Evolutionary conservation across 2,329 filamentous ascomycete genomes (phyloP).

Genomic region (Chrysoporthe cubensis): DNA sequence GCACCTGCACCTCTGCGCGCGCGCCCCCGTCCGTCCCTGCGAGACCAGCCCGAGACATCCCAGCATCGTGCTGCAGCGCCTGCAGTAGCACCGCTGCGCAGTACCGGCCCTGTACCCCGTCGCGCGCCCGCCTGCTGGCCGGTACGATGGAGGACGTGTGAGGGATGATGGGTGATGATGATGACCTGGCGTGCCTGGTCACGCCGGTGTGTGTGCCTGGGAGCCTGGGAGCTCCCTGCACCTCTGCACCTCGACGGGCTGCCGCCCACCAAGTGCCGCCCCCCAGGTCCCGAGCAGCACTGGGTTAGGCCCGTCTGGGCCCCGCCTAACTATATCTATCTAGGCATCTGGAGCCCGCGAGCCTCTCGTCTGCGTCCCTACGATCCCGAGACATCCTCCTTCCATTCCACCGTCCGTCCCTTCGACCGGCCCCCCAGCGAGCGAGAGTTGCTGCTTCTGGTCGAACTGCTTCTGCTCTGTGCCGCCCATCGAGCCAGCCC

Average conservation of each 20-base stretch:
- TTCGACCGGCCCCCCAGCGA: not conserved
- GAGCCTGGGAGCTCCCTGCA: not conserved
- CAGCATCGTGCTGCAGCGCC: not conserved
- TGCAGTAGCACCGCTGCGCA: conserved; percentile 4
- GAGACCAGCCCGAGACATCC: not conserved
- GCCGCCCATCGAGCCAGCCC: not conserved
- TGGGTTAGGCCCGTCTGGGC: not conserved
- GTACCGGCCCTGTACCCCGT: not conserved
- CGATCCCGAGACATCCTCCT: not conserved
- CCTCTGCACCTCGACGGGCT: not conserved
- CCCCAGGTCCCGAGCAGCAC: not conserved
- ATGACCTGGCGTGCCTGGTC: too few relatives aligned
- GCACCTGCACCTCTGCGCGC: too few relatives aligned
- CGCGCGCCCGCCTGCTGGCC: not conserved
- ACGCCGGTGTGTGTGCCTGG: too few relatives aligned
- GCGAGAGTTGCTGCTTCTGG: too few relatives aligned
- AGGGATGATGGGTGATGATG: too few relatives aligned
- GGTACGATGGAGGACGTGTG: too few relatives aligned
- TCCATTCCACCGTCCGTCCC: not conserved
- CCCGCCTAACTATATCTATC: conserved; percentile 8
- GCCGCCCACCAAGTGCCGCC: not conserved
- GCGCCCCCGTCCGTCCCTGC: not conserved
- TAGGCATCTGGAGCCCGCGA: not conserved
- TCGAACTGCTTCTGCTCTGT: not conserved
- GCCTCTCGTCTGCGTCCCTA: not conserved